Evolutionary conservation across 2,329 filamentous ascomycete genomes (phyloP).

Genomic region (Tolypocladium album): DNA sequence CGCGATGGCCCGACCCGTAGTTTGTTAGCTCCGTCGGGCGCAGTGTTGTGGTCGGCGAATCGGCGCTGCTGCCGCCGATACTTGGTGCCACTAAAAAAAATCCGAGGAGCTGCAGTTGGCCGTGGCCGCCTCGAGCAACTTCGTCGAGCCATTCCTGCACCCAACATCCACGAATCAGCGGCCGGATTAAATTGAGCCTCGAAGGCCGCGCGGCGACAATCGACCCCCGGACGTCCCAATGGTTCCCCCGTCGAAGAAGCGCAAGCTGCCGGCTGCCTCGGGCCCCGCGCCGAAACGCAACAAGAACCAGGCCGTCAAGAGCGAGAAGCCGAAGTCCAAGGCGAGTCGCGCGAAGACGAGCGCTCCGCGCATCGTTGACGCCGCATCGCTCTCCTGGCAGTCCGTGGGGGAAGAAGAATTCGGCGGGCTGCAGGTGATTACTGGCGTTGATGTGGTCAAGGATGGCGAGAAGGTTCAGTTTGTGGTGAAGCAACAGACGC

Average conservation of each 20-base stretch:
- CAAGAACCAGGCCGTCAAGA: slow-evolving; percentile 14
- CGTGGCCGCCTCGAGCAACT: not conserved
- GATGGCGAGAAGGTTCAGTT: slow-evolving; percentile 50
- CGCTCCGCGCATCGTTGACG: slow-evolving; percentile 24
- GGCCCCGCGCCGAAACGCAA: slow-evolving; percentile 24
- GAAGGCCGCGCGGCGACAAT: not conserved
- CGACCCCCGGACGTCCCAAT: slow-evolving; percentile 10
- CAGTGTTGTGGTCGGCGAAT: not conserved
- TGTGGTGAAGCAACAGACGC: slow-evolving; percentile 24
- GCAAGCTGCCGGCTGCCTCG: slow-evolving; percentile 22
- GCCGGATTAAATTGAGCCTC: not conserved
- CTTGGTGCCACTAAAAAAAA: not conserved
- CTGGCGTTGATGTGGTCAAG: slow-evolving; percentile 76
- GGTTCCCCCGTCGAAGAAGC: slow-evolving; percentile 23
- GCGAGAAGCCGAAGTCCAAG: not conserved
- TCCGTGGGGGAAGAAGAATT: slow-evolving; percentile 93
- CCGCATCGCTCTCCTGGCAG: slow-evolving; percentile 45
- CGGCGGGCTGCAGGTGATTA: slow-evolving; percentile 82
- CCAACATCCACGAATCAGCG: not conserved
- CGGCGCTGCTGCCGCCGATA: not conserved
- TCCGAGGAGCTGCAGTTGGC: not conserved
- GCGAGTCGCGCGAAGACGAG: slow-evolving; percentile 8
- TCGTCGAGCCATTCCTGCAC: not conserved
- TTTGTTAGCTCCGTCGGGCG: not conserved
- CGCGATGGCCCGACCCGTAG: not conserved